phyloP scores from a whole-genome alignment of 2,329 filamentous ascomycete genomes.

The Colletotrichum eremochloae region DNA sequence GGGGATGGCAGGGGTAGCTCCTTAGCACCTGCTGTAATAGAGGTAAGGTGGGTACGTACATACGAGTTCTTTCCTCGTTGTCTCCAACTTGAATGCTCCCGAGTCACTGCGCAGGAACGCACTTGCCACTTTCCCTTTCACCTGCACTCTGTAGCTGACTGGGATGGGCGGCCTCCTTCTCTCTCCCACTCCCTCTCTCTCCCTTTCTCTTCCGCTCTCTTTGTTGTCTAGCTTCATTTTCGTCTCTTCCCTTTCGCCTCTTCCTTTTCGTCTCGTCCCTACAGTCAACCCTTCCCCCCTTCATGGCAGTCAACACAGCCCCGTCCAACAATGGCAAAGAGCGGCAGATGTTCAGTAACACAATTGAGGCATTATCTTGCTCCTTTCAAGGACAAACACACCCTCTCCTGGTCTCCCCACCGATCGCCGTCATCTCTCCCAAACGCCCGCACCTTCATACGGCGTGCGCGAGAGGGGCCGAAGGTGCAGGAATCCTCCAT shows the following conservation, averaged over 20 bases:
- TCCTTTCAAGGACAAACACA: neutral
- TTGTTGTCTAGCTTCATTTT: neutral
- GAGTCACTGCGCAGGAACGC: neutral
- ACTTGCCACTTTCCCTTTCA: too few species aligned
- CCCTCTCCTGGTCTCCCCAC: conserved; percentile 9
- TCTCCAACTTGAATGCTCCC: neutral
- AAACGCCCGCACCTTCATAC: conserved; percentile 30
- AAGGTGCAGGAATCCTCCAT: neutral
- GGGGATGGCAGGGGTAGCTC: conserved; percentile 31
- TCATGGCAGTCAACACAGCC: neutral
- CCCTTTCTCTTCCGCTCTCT: neutral
- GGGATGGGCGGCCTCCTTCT: conserved; percentile 8
- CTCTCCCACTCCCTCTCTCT: neutral
- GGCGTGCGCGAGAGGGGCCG: neutral
- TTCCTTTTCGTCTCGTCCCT: conserved; percentile 4
- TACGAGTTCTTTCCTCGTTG: neutral
- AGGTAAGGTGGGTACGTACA: neutral
- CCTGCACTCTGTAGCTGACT: neutral
- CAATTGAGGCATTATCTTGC: conserved; percentile 37
- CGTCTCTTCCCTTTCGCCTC: conserved; percentile 20
- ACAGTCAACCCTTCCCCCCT: neutral
- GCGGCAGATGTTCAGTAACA: conserved; percentile 1
- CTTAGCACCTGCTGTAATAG: neutral
- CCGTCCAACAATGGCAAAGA: conserved; percentile 6
- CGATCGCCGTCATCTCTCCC: conserved; percentile 22